phyloP scores from a whole-genome alignment of 129 eudicot genomes.

The Lonicera japonica region DNA sequence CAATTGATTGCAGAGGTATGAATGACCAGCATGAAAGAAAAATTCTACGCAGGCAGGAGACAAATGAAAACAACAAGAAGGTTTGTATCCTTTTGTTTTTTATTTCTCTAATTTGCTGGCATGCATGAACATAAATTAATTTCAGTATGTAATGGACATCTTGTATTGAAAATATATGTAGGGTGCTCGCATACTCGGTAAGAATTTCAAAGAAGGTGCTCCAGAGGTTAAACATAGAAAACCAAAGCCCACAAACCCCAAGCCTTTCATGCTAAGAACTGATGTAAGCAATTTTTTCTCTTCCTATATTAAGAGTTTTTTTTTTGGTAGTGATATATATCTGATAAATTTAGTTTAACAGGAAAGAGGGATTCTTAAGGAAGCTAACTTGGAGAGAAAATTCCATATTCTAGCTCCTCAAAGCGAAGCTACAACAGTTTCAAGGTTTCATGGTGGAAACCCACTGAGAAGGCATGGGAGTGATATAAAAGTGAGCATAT shows the following conservation, averaged over 20 bases:
- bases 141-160: not conserved
- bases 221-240: constrained; percentile 46
- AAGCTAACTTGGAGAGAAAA: constrained; percentile 70
- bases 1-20: too few relatives aligned
- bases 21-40: constrained; percentile 58
- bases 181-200: constrained; percentile 39
- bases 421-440: constrained; percentile 26
- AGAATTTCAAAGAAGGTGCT: constrained; percentile 30
- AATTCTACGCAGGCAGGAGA: constrained; percentile 47
- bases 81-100: constrained; percentile 42
- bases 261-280: constrained; percentile 90
- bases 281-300: constrained; percentile 39
- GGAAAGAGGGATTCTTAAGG: constrained; percentile 92
- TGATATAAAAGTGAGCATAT: constrained; percentile 33
- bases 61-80: constrained; percentile 36
- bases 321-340: constrained; percentile 12
- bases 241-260: constrained; percentile 70
- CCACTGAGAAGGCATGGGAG: constrained; percentile 22
- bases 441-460: constrained; percentile 19
- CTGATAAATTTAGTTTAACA: constrained; percentile 13
- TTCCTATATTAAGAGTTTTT: not conserved
- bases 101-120: not conserved
- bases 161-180: constrained; percentile 14
- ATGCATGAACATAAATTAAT: constrained; percentile 21
- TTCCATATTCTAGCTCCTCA: constrained; percentile 26